These are phyloP conservation scores for Penicillium janthinellum DNA, from an alignment of 2,329 filamentous ascomycete species.

Conservation along the genomic window DNA sequence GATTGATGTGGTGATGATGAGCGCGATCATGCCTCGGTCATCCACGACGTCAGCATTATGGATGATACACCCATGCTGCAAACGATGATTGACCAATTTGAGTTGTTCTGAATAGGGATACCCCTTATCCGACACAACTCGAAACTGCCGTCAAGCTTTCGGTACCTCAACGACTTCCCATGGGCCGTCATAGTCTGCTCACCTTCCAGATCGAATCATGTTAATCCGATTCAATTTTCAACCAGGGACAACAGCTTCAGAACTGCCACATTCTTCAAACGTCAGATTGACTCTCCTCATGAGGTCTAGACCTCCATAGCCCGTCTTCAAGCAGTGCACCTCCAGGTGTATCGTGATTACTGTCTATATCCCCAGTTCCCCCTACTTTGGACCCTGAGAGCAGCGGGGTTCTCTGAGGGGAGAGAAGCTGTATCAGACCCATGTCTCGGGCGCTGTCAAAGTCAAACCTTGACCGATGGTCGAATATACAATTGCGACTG, in stretches of 20 bases:
- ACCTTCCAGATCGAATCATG: constrained; percentile 13
- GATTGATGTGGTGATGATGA: constrained; percentile 6
- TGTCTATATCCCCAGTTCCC: neutral
- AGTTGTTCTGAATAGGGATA: neutral
- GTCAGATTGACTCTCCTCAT: constrained; percentile 29
- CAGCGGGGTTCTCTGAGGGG: neutral
- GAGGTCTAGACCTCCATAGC: constrained; percentile 21
- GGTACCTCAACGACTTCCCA: constrained; percentile 17
- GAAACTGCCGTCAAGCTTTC: constrained; percentile 19
- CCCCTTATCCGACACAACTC: neutral
- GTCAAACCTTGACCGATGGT: neutral
- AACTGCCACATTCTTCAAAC: constrained; percentile 22
- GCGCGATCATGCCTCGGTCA: constrained; percentile 26
- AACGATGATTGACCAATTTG: neutral
- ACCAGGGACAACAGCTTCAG: constrained; percentile 21
- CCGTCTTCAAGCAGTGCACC: neutral
- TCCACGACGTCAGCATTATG: constrained; percentile 29
- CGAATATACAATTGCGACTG: neutral
- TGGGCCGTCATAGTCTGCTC: constrained; percentile 9
- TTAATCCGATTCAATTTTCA: neutral
- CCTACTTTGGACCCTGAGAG: neutral
- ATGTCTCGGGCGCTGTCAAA: neutral
- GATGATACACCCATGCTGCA: neutral
- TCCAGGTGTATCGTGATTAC: neutral
- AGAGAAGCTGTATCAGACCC: neutral